phyloP scores from a whole-genome alignment of 169 alveolate species.

The Plasmodium berghei region DNA sequence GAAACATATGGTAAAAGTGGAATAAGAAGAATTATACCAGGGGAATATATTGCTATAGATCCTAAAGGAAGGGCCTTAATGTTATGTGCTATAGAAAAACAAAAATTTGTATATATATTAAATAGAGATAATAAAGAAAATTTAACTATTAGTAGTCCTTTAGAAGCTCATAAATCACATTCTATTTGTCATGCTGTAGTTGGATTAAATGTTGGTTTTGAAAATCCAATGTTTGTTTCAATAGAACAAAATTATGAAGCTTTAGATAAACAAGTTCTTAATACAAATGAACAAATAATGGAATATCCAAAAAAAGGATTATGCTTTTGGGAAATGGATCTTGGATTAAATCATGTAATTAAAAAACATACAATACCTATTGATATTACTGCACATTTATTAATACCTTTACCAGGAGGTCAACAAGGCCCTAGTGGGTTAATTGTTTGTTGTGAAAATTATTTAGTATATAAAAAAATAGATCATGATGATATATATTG shows the following conservation, averaged over 20 bases:
- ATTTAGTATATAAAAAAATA: constrained; percentile 92
- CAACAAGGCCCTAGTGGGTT: constrained; percentile 98
- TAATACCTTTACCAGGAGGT: constrained; percentile 95
- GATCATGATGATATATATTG: constrained; percentile 94
- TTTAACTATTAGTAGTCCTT: constrained; percentile 96
- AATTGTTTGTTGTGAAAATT: constrained; percentile 96
- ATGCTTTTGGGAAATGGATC: constrained; percentile 98
- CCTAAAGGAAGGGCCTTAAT: constrained; percentile 99
- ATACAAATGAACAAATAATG: constrained; percentile 55
- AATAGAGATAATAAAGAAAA: constrained; percentile 95
- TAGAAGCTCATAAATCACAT: constrained; percentile 97
- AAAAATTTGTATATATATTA: constrained; percentile 97
- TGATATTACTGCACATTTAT: constrained; percentile 91
- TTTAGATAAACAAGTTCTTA: constrained; percentile 91
- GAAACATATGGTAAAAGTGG: constrained; percentile 99
- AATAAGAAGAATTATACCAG: constrained; percentile 97
- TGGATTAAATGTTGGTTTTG: constrained; percentile 96
- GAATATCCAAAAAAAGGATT: constrained; percentile 92
- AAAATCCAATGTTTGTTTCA: constrained; percentile 98
- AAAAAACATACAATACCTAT: constrained; percentile 91
- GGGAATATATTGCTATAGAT: constrained; percentile 99
- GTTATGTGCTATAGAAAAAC: constrained; percentile 99
- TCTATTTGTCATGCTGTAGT: constrained; percentile 93
- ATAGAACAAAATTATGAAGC: constrained; percentile 93
- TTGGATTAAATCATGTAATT: constrained; percentile 98